Base-by-base conservation (phyloP, 192 early-diverging fungal species). In the Coemansia sp. region DNA sequence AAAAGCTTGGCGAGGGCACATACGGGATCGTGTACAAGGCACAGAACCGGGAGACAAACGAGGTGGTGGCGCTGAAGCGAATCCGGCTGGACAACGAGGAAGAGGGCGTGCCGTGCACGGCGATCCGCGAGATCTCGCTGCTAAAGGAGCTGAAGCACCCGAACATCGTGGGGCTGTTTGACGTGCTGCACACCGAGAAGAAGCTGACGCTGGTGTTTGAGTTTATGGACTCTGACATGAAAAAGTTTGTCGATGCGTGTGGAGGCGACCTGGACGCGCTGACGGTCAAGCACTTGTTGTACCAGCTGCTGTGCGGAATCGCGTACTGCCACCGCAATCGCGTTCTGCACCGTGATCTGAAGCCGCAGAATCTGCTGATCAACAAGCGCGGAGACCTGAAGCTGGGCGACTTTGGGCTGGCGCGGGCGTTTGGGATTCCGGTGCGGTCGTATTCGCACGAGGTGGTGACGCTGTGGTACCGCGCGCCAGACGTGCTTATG, bases 11-110 rank as follows among this genome's bases (percentile, higher is more conserved):
- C 62, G 95, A 96, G 85, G 94, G 92, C 61, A 97, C 98, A 3
- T 99, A 98, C 73, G 97, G 95, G 35, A 94, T 98, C 57, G 98
- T 99, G 3, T 99, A 99, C 88, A 98, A 98, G 82, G 98, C 96
- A 2, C 95, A 98, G 74, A 94, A 96, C 83, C 82, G 90, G 63
- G 93, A 95, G 45, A 94, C 90, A 17, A 90, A 90, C 69, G 95
- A 96, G 64, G 91, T 98, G n/a, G 95, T 99, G 7, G 97, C 97
- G 21, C 82, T 99, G 59, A 99, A 99, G 80, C 88, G 95, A 37
- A 93, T 94, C 69, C 87, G 91, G 21, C 82, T 93, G 48, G 92
- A 94, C 69, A 94, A 94, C 65, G 91, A 93, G 64, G 91, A 93
- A 73, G 91, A 94, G 74, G 91, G 90, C 57, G 90, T 93, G 21